Evolutionary conservation across 257 asterid species (phyloP), one percentile per base, ranked within the genome.

Genomic region (Petunia axillaris): DNA sequence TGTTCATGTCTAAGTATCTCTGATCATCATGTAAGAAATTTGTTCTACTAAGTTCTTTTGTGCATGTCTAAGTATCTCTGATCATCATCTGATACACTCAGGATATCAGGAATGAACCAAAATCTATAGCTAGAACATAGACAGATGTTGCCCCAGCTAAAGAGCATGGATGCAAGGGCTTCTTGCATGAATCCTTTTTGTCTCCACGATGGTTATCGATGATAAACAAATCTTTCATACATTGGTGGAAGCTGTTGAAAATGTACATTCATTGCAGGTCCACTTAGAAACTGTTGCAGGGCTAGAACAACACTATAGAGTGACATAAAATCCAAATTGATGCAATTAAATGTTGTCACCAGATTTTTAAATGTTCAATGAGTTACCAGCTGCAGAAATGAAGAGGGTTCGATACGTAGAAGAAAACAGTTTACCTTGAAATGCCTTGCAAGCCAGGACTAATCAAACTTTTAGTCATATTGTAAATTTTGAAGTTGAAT

Each of bases 381-480:
- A 16, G 76, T 70, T 44, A 44, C 58, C 58, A 25, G 58, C 8
- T 2, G 16, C 76, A 46, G 44, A 48, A 50, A 35, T 35, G 10
- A 73, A 50, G 46, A 50, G 50, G 13, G 7, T 73, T 73, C 35
- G 36, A 36, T 50, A 73, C 13, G 6, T 13, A 5, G 78, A 73
- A 11, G 78, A 36, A 6, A 50, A 73, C 3, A 50, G 46, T 50
- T 48, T 86, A 91, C 96, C 91, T 91, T 84, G 59, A 91, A 77
- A 77, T 83, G 85, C 65, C 89, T 85, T 0, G 93, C 64, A 53
- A 53, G 16, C 58, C 59, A 54, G 16, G 59, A 10, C 2, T 54
- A 54, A 54, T 54, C 16, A 15, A 10, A 54, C n/a, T 54, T 54
- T 13, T 6, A 54, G n/a, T 13, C 1, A 54, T 53, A 54, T 2